Base-by-base conservation (phyloP, 371 early-diverging fungal species). In the Mucor piriformis region DNA sequence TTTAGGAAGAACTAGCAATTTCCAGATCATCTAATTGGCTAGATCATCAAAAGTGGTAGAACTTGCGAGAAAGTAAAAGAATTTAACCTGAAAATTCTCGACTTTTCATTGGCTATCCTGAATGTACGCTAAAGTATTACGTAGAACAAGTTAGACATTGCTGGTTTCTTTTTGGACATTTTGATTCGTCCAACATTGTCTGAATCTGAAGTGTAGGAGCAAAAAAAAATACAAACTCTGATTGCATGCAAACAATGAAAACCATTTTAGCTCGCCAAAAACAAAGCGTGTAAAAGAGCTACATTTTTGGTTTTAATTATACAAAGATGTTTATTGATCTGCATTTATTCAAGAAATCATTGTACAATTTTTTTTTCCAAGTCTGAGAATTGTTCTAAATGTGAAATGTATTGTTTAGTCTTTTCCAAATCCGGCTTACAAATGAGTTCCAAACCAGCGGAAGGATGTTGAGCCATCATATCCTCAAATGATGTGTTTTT, bases 401-500 rank as follows among this genome's bases (percentile, higher is more conserved):
- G 35, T 0, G 7, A 15, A 16, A 13, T 21, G 24, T 70, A 70
- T 15, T 32, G 15, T 16, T 59, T 40, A 13, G 70, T 68, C 24
- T 27, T 21, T 11, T 46, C 42, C 13, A 61, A 16, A 53, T 76
- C 58, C 24, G 73, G 76, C 5, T 59, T 37, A 34, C 66, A 72
- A 1, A 76, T 52, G n/a, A 72, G 61, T 10, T 72, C 73, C 33
- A 68, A 58, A 15, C 58, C 70, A 16, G 54, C 49, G 2, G 47
- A 52, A 16, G 67, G 58, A 20, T 63, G 52, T n/a, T 69, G 42
- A 8, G 58, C 52, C 69, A 79, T 72, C 74, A 79, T 73, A 5
- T 73, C 66, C 20, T 72, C 65, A 50, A 79, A 75, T 2, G 58
- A 56, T 16, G 13, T 25, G n/a, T 53, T 38, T 6, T 65, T 38